Evolutionary conservation across 805 yeast genomes (phyloP).

Genomic region (Teunomyces cretensis): DNA sequence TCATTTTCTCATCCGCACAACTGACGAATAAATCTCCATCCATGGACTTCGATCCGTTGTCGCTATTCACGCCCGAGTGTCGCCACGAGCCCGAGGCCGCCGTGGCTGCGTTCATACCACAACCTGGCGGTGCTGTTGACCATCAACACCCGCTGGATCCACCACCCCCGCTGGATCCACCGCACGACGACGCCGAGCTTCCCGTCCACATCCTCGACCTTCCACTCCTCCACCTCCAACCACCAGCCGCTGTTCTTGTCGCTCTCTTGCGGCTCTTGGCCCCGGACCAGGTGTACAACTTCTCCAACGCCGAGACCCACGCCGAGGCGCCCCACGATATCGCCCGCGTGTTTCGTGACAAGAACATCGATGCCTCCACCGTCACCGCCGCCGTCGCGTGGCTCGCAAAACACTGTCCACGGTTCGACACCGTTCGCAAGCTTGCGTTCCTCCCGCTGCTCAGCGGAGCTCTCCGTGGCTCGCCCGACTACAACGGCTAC

Average conservation of each 20-base stretch:
- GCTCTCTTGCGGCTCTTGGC: constrained; percentile 49
- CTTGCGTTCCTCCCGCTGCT: constrained; percentile 26
- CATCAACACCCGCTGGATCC: too few relatives aligned
- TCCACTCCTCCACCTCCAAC: constrained; percentile 47
- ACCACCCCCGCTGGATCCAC: too few relatives aligned
- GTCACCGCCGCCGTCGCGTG: constrained; percentile 40
- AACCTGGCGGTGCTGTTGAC: background rate
- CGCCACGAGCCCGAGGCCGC: constrained; percentile 1
- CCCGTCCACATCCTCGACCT: constrained; percentile 58
- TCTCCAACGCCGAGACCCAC: constrained; percentile 28
- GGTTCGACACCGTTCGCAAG: constrained; percentile 21
- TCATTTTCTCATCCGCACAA: too few relatives aligned
- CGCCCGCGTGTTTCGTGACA: constrained; percentile 29
- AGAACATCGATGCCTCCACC: constrained; percentile 24
- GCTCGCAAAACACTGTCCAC: constrained; percentile 39
- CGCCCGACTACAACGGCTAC: constrained; percentile 44
- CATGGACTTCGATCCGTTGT: constrained; percentile 45
- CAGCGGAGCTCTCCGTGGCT: constrained; percentile 25
- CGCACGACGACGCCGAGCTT: constrained; percentile 14
- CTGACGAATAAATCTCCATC: background rate
- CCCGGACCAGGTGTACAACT: constrained; percentile 53
- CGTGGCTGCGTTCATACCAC: background rate
- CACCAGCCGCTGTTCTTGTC: constrained; percentile 47
- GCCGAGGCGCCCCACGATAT: too few relatives aligned
- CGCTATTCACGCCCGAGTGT: constrained; percentile 33